A percentile compares a stretch with the other conserved stretches of the same genome.
Conservation (phyloP, 169 alveolate species). For the Toxoplasma gondii region DNA sequence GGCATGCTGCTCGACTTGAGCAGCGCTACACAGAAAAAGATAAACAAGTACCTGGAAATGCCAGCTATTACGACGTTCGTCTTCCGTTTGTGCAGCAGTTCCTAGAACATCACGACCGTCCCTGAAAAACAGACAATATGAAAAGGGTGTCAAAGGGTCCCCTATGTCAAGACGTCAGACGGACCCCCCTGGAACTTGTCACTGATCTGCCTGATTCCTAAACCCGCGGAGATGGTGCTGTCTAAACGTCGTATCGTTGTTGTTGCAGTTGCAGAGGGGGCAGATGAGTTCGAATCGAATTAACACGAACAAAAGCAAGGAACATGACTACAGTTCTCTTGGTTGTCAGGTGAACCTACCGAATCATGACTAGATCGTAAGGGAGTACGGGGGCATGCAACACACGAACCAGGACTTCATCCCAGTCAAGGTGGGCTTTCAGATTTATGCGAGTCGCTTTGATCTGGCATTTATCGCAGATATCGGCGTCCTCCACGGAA, state of each 20-base stretch:
- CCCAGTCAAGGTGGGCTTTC: slow-evolving; percentile 35
- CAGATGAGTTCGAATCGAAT: too few relatives aligned
- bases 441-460: background rate
- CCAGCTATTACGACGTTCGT: background rate
- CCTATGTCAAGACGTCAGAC: too few relatives aligned
- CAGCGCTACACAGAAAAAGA: background rate
- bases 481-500: background rate
- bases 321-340: too few relatives aligned
- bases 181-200: too few relatives aligned
- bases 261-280: too few relatives aligned
- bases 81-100: background rate
- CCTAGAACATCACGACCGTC: background rate
- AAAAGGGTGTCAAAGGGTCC: background rate
- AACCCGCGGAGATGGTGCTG: too few relatives aligned
- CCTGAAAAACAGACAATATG: background rate
- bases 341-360: background rate
- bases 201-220: too few relatives aligned
- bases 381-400: slow-evolving; percentile 37
- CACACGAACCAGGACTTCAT: slow-evolving; percentile 33
- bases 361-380: background rate
- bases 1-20: too few relatives aligned
- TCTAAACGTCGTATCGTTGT: too few relatives aligned
- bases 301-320: too few relatives aligned
- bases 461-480: background rate
- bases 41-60: background rate